Conservation (phyloP, 2,329 filamentous ascomycete species). For the Pseudopyrenochaeta lycopersici region DNA sequence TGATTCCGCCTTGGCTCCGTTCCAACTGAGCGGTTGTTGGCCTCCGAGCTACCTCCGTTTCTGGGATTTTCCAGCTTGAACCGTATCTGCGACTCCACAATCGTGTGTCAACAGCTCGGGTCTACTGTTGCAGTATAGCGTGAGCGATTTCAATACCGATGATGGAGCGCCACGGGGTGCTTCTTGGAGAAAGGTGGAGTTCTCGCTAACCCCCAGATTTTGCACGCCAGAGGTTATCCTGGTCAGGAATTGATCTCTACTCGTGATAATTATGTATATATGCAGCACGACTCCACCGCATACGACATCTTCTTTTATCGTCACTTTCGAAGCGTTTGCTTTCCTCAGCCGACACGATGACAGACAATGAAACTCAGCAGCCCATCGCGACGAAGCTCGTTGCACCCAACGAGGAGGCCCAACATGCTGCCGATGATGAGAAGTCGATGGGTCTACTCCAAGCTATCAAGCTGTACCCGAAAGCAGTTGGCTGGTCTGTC, state of each 20-base stretch:
- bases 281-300: neutral
- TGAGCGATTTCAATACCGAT: constrained; percentile 1
- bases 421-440: constrained; percentile 54
- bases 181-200: constrained; percentile 5
- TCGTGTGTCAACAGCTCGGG: neutral
- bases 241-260: constrained; percentile 21
- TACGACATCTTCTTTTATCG: constrained; percentile 1
- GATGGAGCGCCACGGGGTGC: constrained; percentile 19
- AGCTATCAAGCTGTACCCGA: constrained; percentile 82
- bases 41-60: neutral
- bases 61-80: neutral
- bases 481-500: constrained; percentile 82
- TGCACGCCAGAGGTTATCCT: constrained; percentile 8
- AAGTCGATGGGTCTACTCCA: constrained; percentile 67
- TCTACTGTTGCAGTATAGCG: constrained; percentile 7
- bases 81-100: neutral
- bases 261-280: constrained; percentile 20
- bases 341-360: constrained; percentile 18
- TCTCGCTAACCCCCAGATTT: constrained; percentile 29
- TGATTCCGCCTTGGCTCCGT: constrained; percentile 29
- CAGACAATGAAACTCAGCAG: constrained; percentile 26
- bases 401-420: constrained; percentile 36
- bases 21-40: constrained; percentile 13
- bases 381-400: constrained; percentile 19
- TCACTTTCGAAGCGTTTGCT: neutral